Percentiles rank a stretch among this genome's conserved stretches.
Evolutionary conservation across 164 flowering plant species (phyloP).

Genomic region (Magnolia changhungtana): DNA sequence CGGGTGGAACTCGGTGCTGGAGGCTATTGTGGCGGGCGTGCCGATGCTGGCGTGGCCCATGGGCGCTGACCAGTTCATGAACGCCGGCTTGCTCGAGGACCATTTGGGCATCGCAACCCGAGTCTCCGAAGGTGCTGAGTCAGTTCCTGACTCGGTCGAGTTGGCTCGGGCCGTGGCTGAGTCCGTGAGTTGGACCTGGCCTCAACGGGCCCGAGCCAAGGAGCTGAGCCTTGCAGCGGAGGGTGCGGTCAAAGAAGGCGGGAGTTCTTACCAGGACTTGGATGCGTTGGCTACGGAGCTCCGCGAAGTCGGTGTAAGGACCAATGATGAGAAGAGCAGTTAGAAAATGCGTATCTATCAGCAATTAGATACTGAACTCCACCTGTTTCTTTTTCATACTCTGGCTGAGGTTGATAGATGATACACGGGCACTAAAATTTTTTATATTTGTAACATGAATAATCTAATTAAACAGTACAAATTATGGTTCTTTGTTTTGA

Average conservation of each 20-base stretch:
- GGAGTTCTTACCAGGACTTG: conserved; percentile 34
- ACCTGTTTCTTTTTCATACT: too few species aligned
- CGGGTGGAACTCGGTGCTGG: conserved; percentile 63
- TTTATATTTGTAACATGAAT: too few species aligned
- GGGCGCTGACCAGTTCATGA: conserved; percentile 53
- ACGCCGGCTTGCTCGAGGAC: conserved; percentile 39
- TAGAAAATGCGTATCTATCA: background rate
- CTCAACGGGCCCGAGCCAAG: conserved; percentile 21
- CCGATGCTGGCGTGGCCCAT: conserved; percentile 54
- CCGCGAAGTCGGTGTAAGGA: background rate
- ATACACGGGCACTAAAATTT: too few species aligned
- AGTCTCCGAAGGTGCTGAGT: conserved; percentile 34
- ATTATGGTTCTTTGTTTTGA: too few species aligned
- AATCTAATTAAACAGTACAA: too few species aligned
- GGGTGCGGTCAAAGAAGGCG: conserved; percentile 31
- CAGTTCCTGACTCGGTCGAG: conserved; percentile 33
- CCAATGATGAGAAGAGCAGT: background rate
- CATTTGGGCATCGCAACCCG: conserved; percentile 29
- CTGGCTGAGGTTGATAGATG: too few species aligned
- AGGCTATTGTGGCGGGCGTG: conserved; percentile 38
- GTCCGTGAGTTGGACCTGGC: conserved; percentile 11
- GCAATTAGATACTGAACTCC: too few species aligned
- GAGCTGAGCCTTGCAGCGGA: conserved; percentile 25
- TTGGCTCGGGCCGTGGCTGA: conserved; percentile 24
- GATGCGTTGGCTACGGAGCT: conserved; percentile 27